phyloP scores from a whole-genome alignment of 2,329 filamentous ascomycete genomes.

The Aspergillus quadricinctus region DNA sequence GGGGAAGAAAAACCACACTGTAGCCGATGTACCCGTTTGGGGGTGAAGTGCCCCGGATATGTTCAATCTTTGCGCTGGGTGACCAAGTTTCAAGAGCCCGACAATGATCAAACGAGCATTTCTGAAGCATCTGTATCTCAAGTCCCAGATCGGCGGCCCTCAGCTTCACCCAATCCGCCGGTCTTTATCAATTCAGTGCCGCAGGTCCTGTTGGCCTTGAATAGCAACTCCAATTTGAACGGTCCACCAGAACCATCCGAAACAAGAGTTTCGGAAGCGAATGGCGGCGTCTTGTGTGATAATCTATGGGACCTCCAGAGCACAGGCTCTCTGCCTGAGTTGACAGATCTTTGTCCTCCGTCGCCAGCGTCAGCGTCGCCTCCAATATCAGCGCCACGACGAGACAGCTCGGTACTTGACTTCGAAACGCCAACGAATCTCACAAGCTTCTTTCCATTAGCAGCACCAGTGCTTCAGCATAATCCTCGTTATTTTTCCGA shows the following conservation, averaged over 20 bases:
- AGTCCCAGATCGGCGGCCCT: not conserved
- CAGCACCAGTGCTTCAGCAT: conserved; percentile 17
- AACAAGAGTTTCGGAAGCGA: conserved; percentile 10
- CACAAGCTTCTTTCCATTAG: conserved; percentile 21
- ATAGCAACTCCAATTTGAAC: conserved; percentile 3
- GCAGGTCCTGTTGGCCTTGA: conserved; percentile 6
- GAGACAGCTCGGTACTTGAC: conserved; percentile 13
- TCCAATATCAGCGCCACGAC: conserved; percentile 10
- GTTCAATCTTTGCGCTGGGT: conserved; percentile 36
- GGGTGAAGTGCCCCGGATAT: conserved; percentile 36
- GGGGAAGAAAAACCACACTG: conserved; percentile 38
- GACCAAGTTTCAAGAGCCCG: conserved; percentile 25
- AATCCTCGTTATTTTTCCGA: conserved; percentile 16
- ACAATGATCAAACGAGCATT: conserved; percentile 1
- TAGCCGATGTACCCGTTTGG: conserved; percentile 34
- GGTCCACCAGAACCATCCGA: not conserved
- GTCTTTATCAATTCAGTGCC: conserved; percentile 5
- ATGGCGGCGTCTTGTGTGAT: conserved; percentile 21
- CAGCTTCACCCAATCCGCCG: not conserved
- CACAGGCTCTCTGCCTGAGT: conserved; percentile 26
- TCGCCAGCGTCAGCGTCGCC: conserved; percentile 17
- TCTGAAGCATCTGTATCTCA: conserved; percentile 3
- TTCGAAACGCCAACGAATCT: conserved; percentile 17
- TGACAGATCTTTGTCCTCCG: conserved; percentile 27
- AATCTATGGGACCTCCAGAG: conserved; percentile 30